Base-by-base conservation (phyloP, 306 rosid genomes). In the Mimosa bimucronata region DNA sequence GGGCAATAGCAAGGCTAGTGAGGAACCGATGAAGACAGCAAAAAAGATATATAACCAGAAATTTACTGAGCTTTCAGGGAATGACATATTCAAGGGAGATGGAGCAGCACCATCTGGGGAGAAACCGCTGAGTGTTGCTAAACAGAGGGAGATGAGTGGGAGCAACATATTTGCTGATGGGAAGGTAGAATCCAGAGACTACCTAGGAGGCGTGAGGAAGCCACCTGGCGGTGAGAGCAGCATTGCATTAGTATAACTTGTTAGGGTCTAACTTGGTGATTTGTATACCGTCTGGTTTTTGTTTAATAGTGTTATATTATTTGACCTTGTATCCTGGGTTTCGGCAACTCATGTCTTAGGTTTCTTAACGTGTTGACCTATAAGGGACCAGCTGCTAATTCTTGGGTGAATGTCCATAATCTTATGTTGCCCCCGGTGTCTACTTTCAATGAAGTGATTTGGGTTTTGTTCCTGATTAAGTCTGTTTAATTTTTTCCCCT, bases 151-250 rank as follows among this genome's bases (percentile, higher is more conserved):
- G 90, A 95, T 95, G 79, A 95, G 91, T 9, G 99, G 99, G 37
- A 95, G 89, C 10, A 90, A 95, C 88, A 95, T 95, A 84, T 95
- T 95, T 87, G 98, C 99, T 41, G 99, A 95, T 7, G 99, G 99
- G 82, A 95, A 95, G 91, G 91, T 70, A 61, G 98, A 93, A 87
- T 83, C 97, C 60, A 90, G 99, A 80, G 99, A 95, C 87, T 95
- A 83, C 84, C 80, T 93, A 21, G 99, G 99, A 0, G 98, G 98
- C 3, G 99, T 95, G 70, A 93, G 99, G 92, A 95, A 95, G 82
- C 99, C 99, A 73, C 99, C 99, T 0, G 99, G 99, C 0, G 99
- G 99, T 0, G 99, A 95, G 89, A 95, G 99, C 90, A 95, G 98
- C 90, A 93, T 93, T 78, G 99, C 99, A 4, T 81, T 95, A 93